Conservation (phyloP, 768 basidiomycete species). For the Tylopilus balloui region DNA sequence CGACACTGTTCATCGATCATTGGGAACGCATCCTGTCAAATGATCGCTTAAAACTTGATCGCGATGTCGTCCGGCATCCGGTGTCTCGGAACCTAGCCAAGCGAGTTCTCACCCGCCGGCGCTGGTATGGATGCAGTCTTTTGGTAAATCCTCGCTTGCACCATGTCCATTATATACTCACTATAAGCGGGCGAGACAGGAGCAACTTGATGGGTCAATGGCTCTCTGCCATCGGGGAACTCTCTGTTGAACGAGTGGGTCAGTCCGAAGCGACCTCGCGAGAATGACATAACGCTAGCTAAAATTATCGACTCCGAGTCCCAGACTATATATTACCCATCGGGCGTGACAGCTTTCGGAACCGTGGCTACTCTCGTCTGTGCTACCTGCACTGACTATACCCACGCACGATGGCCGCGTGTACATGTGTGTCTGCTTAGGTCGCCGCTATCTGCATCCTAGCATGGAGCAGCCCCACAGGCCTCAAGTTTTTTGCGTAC, state of each 20-base stretch:
- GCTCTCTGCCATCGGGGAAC: constrained; percentile 58
- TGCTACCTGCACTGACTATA: constrained; percentile 60
- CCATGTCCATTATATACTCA: not conserved
- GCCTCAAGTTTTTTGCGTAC: constrained; percentile 73
- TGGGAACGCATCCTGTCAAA: constrained; percentile 55
- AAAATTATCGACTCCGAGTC: constrained; percentile 7
- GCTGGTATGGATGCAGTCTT: constrained; percentile 65
- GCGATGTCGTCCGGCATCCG: constrained; percentile 39
- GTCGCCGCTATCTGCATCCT: constrained; percentile 54
- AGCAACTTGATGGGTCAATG: constrained; percentile 75
- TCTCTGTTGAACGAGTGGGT: constrained; percentile 61
- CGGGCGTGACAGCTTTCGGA: constrained; percentile 60
- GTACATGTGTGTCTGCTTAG: constrained; percentile 55
- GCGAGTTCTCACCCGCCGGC: constrained; percentile 54
- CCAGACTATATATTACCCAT: constrained; percentile 56
- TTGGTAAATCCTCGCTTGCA: constrained; percentile 37
- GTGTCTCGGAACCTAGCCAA: constrained; percentile 46
- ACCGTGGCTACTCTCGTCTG: constrained; percentile 61
- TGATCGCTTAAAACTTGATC: constrained; percentile 40
- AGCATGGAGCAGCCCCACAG: constrained; percentile 54
- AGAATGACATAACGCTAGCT: not conserved
- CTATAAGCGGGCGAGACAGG: constrained; percentile 49
- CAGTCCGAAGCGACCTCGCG: constrained; percentile 4
- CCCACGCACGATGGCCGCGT: constrained; percentile 54
- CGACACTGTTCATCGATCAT: not conserved